A percentile compares a stretch with the other conserved stretches of the same genome.
phyloP scores from a whole-genome alignment of 2,329 filamentous ascomycete species.

The Trichoderma gracile region DNA sequence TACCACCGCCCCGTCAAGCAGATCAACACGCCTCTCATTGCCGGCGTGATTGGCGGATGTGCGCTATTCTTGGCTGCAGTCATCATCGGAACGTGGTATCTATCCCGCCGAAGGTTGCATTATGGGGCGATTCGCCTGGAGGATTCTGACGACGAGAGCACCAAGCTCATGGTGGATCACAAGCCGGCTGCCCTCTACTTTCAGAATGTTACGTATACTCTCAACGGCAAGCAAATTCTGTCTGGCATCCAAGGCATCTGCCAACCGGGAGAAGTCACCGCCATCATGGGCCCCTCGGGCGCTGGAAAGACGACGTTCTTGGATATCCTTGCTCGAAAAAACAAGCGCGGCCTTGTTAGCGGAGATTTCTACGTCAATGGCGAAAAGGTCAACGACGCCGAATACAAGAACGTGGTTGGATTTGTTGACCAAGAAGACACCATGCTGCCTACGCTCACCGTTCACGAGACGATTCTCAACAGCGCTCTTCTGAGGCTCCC shows the following conservation, averaged over 20 bases:
- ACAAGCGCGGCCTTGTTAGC: slow-evolving; percentile 77
- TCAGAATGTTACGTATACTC: slow-evolving; percentile 78
- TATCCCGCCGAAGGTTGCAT: slow-evolving; percentile 71
- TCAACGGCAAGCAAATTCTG: slow-evolving; percentile 88
- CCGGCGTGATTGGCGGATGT: slow-evolving; percentile 83
- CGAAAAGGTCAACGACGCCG: slow-evolving; percentile 78
- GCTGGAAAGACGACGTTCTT: slow-evolving; percentile 97
- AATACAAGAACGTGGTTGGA: slow-evolving; percentile 89
- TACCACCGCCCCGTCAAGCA: slow-evolving; percentile 85
- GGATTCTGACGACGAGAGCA: slow-evolving; percentile 84
- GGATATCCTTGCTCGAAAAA: slow-evolving; percentile 94
- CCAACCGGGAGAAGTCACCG: slow-evolving; percentile 92
- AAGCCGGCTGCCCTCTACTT: slow-evolving; percentile 88
- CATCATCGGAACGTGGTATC: slow-evolving; percentile 81
- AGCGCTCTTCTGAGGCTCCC: slow-evolving; percentile 92
- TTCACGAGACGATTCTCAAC: slow-evolving; percentile 95
- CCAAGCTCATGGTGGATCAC: slow-evolving; percentile 86
- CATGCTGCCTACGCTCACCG: slow-evolving; percentile 91
- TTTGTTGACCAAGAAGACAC: slow-evolving; percentile 99
- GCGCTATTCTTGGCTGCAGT: slow-evolving; percentile 87
- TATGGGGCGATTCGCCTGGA: slow-evolving; percentile 79
- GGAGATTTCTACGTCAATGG: slow-evolving; percentile 94
- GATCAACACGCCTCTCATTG: slow-evolving; percentile 96
- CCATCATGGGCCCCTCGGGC: slow-evolving; percentile 97
- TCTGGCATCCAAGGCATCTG: slow-evolving; percentile 78